Evolutionary conservation across 192 early-diverging fungal species (phyloP), one percentile per base, ranked within the genome.

Genomic region (Helicostylum pulchrum): DNA sequence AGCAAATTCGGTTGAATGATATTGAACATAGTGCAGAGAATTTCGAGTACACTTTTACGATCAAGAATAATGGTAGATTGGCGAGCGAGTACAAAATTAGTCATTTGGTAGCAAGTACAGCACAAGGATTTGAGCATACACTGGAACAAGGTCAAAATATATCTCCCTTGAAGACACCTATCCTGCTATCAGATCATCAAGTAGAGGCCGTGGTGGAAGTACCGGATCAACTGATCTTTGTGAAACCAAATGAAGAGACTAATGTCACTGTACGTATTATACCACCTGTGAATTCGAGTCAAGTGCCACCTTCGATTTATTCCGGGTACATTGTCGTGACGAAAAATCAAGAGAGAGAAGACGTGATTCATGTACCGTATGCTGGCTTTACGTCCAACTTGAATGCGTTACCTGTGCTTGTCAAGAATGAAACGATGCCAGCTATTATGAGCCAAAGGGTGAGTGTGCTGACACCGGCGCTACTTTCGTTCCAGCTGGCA

Each of bases 1-100:
- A 79, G 9, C 72, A 74, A 7, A 60, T 92, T 36, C 77, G 83
- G 6, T 72, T 90, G 39, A 81, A 80, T 51, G 82, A 87, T 52
- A 72, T 69, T 30, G 67, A 46, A 5, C 64, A 79, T 65, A 32
- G 65, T 19, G 64, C 53, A 12, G 31, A 51, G 6, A 62, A 70
- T 9, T 74, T 65, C 23, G 61, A 71, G 26, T 60, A 68, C 48
- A 75, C 53, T 26, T 42, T 85, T 47, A 77, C 68, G 4, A 53
- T 85, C 36, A 73, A 54, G 42, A 85, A 85, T 49, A 31, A 42
- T 32, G 76, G 72, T 9, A 60, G 71, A 39, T 55, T 69, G 10
- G 55, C 62, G 5, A 54, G 54, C 14, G 65, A 74, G 19, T 82
- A 72, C 50, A 52, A n/a, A 3, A 14, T 85, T 10, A 48, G 56